Evolutionary conservation across 176 grass and related monocot genomes (phyloP).

Genomic region (Hordeum vulgare): DNA sequence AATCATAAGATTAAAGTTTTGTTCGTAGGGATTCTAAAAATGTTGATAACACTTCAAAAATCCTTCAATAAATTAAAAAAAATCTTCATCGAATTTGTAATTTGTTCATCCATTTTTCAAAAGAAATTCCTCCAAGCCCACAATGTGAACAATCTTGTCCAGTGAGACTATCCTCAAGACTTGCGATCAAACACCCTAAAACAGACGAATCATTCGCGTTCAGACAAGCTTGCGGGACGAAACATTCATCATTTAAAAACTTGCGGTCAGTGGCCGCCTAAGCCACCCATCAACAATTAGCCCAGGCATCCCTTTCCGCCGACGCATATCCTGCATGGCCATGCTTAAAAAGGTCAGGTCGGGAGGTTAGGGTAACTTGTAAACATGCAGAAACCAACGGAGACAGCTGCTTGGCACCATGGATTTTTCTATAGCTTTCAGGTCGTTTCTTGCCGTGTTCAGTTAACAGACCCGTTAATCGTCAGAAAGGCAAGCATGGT

Average conservation of each 20-base stretch:
- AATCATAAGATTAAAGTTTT: too few species aligned
- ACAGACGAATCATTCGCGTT: too few species aligned
- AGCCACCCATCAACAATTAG: not conserved
- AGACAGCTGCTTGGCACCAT: not conserved
- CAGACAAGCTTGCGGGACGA: not conserved
- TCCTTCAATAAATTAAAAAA: too few species aligned
- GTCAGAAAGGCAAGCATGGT: not conserved
- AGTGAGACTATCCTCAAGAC: too few species aligned
- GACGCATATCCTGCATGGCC: not conserved
- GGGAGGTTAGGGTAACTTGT: not conserved
- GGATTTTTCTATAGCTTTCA: not conserved
- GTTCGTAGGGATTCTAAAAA: too few species aligned
- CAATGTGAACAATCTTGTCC: too few species aligned
- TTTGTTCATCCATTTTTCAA: too few species aligned
- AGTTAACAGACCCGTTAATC: not conserved
- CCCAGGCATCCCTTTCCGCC: not conserved
- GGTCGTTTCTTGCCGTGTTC: conserved; percentile 20
- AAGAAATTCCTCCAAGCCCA: too few species aligned
- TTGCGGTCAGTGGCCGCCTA: not conserved
- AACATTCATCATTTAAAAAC: not conserved
- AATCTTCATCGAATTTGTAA: too few species aligned
- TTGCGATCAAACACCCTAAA: too few species aligned
- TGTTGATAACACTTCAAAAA: too few species aligned
- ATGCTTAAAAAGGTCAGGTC: not conserved
- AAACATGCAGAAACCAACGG: not conserved